These are phyloP conservation scores for Aspergillus sp. DNA, from an alignment of 2,329 filamentous ascomycete species.

Conservation along the genomic window DNA sequence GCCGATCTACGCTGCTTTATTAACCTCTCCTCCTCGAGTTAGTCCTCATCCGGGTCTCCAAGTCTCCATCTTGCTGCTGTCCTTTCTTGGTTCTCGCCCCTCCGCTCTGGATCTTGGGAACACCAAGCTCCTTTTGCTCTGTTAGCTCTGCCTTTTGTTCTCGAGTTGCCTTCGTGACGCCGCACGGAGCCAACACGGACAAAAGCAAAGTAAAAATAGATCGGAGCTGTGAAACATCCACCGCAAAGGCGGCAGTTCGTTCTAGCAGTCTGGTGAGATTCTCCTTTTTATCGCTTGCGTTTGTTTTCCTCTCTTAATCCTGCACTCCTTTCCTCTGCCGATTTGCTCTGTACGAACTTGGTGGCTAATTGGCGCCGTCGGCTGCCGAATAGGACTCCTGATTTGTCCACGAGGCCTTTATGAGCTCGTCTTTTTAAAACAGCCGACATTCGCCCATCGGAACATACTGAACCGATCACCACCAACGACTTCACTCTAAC, in stretches of 20 bases:
- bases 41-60: slow-evolving; percentile 5
- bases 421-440: background rate
- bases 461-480: background rate
- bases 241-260: background rate
- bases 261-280: slow-evolving; percentile 10
- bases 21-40: slow-evolving; percentile 18
- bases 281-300: slow-evolving; percentile 8
- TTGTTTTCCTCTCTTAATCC: background rate
- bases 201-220: slow-evolving; percentile 18
- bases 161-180: background rate
- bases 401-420: background rate
- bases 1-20: slow-evolving; percentile 22
- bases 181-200: slow-evolving; percentile 1
- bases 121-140: slow-evolving; percentile 1
- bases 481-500: background rate
- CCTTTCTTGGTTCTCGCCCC: slow-evolving; percentile 17
- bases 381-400: background rate
- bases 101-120: slow-evolving; percentile 13
- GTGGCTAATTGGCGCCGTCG: background rate
- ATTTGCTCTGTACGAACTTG: background rate
- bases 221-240: slow-evolving; percentile 18
- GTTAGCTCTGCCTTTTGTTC: slow-evolving; percentile 1
- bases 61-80: slow-evolving; percentile 7
- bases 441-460: background rate
- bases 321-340: background rate